Conservation (phyloP, 805 yeast genomes). For the Lipomyces yamadae region DNA sequence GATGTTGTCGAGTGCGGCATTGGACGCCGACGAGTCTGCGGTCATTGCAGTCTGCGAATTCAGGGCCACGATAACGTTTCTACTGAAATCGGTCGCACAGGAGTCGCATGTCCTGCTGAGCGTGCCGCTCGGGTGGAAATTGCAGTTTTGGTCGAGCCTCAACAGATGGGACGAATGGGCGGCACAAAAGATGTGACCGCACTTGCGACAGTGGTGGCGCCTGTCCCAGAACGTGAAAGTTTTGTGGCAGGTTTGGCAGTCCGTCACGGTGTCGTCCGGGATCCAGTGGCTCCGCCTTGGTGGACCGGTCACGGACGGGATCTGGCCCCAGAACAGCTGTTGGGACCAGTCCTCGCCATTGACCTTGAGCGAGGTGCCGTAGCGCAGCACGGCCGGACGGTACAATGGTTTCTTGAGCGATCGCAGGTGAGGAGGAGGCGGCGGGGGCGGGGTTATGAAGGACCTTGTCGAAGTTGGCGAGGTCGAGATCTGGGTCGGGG, state of each 20-base stretch:
- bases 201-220: constrained; percentile 81
- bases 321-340: constrained; percentile 36
- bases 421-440: constrained; percentile 66
- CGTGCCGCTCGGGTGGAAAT: constrained; percentile 68
- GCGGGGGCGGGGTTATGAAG: constrained; percentile 32
- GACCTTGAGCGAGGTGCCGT: constrained; percentile 44
- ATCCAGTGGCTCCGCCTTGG: constrained; percentile 52
- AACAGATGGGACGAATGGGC: constrained; percentile 64
- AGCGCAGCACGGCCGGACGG: constrained; percentile 84
- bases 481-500: constrained; percentile 26
- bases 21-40: constrained; percentile 1
- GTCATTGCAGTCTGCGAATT: constrained; percentile 21
- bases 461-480: constrained; percentile 33
- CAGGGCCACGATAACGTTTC: constrained; percentile 32
- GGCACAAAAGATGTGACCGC: constrained; percentile 80
- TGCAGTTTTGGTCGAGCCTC: constrained; percentile 55
- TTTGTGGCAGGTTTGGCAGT: constrained; percentile 71
- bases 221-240: constrained; percentile 78
- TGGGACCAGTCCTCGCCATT: constrained; percentile 34
- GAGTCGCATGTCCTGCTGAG: constrained; percentile 71
- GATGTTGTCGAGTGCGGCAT: constrained; percentile 22
- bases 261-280: constrained; percentile 65
- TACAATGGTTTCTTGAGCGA: constrained; percentile 86
- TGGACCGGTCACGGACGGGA: constrained; percentile 38
- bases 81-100: constrained; percentile 60